Evolutionary conservation across 768 basidiomycete species (phyloP).

Genomic region (Pisolithus microcarpus): DNA sequence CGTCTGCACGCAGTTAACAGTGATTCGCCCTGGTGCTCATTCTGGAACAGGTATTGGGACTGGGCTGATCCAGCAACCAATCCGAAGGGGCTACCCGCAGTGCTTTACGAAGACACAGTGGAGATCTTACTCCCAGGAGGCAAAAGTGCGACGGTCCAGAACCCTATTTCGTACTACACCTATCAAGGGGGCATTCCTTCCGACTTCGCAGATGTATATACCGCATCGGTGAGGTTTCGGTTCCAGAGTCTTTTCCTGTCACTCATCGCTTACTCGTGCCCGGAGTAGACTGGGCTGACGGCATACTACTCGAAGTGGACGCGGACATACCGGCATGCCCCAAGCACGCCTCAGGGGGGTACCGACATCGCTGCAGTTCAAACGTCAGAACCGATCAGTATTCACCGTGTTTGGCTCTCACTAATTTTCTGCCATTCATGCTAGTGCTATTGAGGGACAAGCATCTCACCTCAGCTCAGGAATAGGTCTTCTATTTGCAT

Average conservation of each 20-base stretch:
- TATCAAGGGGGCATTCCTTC: constrained; percentile 9
- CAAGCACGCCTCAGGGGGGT: constrained; percentile 6
- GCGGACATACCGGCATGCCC: constrained; percentile 14
- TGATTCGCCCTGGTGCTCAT: not conserved
- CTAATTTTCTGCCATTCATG: not conserved
- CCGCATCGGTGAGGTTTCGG: constrained; percentile 1
- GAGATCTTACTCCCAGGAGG: constrained; percentile 3
- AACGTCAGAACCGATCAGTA: constrained; percentile 4
- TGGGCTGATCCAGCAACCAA: constrained; percentile 19
- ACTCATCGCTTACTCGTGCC: not conserved
- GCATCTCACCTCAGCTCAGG: constrained; percentile 9
- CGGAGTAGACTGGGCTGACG: constrained; percentile 4
- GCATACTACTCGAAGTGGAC: constrained; percentile 17
- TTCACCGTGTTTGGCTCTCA: not conserved
- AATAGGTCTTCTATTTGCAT: constrained; percentile 17
- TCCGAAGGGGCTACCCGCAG: constrained; percentile 14
- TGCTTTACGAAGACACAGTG: constrained; percentile 13
- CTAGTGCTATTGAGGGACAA: constrained; percentile 10
- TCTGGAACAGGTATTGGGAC: constrained; percentile 20
- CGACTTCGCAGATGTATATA: constrained; percentile 13
- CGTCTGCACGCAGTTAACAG: not conserved
- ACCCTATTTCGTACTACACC: constrained; percentile 15
- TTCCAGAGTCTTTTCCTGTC: not conserved
- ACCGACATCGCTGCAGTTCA: constrained; percentile 11
- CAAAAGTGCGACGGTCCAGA: constrained; percentile 7